Base-by-base conservation (phyloP, 2,329 filamentous ascomycete genomes). In the Xylariaceae sp. region DNA sequence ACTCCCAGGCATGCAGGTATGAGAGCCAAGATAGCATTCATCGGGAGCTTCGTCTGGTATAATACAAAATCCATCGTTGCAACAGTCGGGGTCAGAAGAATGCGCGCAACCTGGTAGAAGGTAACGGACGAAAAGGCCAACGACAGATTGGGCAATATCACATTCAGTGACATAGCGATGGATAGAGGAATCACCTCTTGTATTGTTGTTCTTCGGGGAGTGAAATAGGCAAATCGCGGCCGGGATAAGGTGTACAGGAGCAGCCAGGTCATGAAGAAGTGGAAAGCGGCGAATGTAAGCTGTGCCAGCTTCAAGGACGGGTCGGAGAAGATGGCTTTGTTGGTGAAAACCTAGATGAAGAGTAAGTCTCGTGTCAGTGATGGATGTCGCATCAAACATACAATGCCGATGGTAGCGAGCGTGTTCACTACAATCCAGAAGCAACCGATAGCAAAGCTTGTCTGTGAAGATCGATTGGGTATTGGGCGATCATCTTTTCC, bases 51-150 rank as follows among this genome's bases (percentile, higher is more conserved):
- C 21, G 75, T 68, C 50, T 70, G 65, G 65, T 84, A 83, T 23
- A 86, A 67, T 19, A 81, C 60, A 55, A 71, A 83, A 64, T 86
- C 85, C 71, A 86, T 79, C 14, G 78, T 62, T 4, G 81, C 82
- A 17, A 85, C 81, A 35, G 72, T 74, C 3, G 83, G 83, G 1
- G 83, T 86, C 22, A 86, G 72, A 11, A 86, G 69, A 47, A 86
- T 83, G 20, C 82, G 77, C 4, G 80, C 81, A 39, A 86, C 76
- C 62, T 87, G 83, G 63, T 86, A 86, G 62, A 86, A 86, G 34
- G 81, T 82, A 34, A 86, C 78, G 40, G 77, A 77, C 19, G 82
- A 85, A 62, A 79, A 84, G 22, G 82, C 82, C 35, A 87, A 70
- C 1, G 80, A 85, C 6, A 85, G 66, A 57, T 86, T 86, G 8